Base-by-base conservation (phyloP, 345 rosid genomes). In the Combretum micranthum region DNA sequence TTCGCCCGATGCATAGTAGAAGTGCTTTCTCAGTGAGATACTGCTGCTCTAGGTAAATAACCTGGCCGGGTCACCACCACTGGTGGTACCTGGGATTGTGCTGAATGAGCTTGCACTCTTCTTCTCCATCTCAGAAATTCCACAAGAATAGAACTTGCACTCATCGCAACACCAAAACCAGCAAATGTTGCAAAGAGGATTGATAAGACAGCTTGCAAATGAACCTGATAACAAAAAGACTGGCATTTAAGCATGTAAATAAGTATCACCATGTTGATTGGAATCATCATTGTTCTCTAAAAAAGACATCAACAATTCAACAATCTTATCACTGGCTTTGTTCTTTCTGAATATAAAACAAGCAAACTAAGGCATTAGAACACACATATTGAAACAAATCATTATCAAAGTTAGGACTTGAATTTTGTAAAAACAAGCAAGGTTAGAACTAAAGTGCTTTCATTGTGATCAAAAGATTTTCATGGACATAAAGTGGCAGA, bases 111-210 rank as follows among this genome's bases (percentile, higher is more conserved):
- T 53, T 19, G 53, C 85, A 79, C 51, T 57, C 87, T 74, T 65
- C 87, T 76, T 71, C 69, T 79, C 86, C 86, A 93, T 73, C 96
- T 81, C 55, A 73, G 48, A 64, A 86, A 66, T 86, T 93, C 99
- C 13, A 89, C 78, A 19, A 85, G 13, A n/a, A 88, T 77, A 18
- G 97, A 86, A 63, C 94, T 83, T 23, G 79, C 84, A 50, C 96
- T 81, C 93, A 86, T 88, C 13, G 94, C 77, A 0, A 85, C 78
- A 47, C 97, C 96, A 50, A 86, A 85, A 39, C 96, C 97, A 1
- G 93, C 75, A 69, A 93, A 86, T 57, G 96, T 83, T 13, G 97
- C 86, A 0, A 93, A 79, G 50, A 86, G 83, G 48, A 86, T 69
- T 0, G 97, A 83, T 59, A 93, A 75, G 62, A 89, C 82, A 20